These are phyloP conservation scores for Graphium sp. DNA, from an alignment of 2,329 filamentous ascomycete species.

Conservation along the genomic window DNA sequence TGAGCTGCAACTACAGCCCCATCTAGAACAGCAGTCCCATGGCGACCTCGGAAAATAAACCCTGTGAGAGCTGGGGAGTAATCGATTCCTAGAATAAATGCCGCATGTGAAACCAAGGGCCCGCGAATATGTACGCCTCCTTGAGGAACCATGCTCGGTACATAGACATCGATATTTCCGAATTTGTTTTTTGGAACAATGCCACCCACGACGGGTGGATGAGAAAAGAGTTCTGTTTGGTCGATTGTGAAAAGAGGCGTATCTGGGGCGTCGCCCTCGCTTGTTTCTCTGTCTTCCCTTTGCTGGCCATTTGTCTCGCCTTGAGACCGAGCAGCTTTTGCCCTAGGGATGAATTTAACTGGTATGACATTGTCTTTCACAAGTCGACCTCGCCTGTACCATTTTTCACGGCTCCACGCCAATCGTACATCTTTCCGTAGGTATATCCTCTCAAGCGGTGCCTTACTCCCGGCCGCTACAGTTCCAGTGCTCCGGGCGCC, in stretches of 20 bases:
- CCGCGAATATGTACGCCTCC: constrained; percentile 59
- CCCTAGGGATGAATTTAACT: constrained; percentile 49
- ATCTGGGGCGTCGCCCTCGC: constrained; percentile 9
- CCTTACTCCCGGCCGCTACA: constrained; percentile 48
- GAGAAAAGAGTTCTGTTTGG: constrained; percentile 57
- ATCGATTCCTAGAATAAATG: constrained; percentile 61
- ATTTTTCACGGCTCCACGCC: constrained; percentile 68
- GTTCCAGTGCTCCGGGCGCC: constrained; percentile 58
- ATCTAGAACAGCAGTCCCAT: constrained; percentile 67
- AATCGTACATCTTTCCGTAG: constrained; percentile 64
- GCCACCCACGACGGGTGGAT: constrained; percentile 61
- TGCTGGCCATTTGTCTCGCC: constrained; percentile 8
- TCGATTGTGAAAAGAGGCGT: constrained; percentile 42
- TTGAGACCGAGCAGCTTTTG: constrained; percentile 9
- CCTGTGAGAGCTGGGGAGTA: constrained; percentile 82
- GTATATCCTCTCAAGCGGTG: constrained; percentile 60
- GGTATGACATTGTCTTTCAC: constrained; percentile 68
- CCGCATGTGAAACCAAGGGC: constrained; percentile 49
- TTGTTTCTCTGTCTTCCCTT: constrained; percentile 10
- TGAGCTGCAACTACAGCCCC: constrained; percentile 65
- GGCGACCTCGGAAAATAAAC: constrained; percentile 72
- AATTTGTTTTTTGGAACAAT: constrained; percentile 79
- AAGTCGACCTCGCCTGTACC: constrained; percentile 76
- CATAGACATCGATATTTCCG: constrained; percentile 87
- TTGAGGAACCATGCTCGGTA: constrained; percentile 74